These are phyloP conservation scores for Yamadazyma trypodendri DNA, from an alignment of 1,139 yeast species.

Conservation along the genomic window DNA sequence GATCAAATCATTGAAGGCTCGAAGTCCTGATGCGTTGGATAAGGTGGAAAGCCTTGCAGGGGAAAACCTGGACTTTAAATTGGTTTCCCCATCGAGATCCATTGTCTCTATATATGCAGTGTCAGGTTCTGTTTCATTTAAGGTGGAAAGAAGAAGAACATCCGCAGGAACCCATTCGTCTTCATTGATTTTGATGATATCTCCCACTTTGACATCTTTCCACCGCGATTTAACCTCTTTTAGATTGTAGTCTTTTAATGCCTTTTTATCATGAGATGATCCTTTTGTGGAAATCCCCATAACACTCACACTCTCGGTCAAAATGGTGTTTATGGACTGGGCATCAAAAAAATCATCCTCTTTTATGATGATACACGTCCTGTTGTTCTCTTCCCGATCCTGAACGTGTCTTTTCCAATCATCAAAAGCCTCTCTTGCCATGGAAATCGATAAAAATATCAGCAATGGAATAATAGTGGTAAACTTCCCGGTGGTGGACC, in stretches of 20 bases:
- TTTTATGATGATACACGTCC: constrained; percentile 44
- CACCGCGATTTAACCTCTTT: constrained; percentile 48
- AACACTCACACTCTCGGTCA: constrained; percentile 35
- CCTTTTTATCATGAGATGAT: constrained; percentile 16
- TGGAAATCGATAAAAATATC: constrained; percentile 86
- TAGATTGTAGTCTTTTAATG: constrained; percentile 32
- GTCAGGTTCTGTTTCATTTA: constrained; percentile 56
- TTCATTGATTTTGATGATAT: constrained; percentile 65
- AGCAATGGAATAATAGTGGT: constrained; percentile 89
- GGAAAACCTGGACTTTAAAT: constrained; percentile 72
- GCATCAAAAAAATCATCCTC: constrained; percentile 35
- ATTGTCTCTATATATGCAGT: constrained; percentile 89
- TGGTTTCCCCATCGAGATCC: constrained; percentile 98
- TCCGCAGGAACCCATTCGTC: constrained; percentile 97
- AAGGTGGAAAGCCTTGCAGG: constrained; percentile 59
- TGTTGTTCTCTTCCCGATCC: constrained; percentile 82
- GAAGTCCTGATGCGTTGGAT: constrained; percentile 51
- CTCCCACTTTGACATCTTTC: constrained; percentile 84
- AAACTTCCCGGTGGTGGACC: constrained; percentile 97
- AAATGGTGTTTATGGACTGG: constrained; percentile 33
- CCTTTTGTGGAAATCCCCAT: neutral
- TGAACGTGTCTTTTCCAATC: constrained; percentile 85
- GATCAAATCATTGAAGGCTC: constrained; percentile 49
- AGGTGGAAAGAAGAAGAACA: constrained; percentile 62
- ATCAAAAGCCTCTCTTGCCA: constrained; percentile 90